Conservation (phyloP, 169 alveolate species). For the Ichthyophthirius multifiliis region DNA sequence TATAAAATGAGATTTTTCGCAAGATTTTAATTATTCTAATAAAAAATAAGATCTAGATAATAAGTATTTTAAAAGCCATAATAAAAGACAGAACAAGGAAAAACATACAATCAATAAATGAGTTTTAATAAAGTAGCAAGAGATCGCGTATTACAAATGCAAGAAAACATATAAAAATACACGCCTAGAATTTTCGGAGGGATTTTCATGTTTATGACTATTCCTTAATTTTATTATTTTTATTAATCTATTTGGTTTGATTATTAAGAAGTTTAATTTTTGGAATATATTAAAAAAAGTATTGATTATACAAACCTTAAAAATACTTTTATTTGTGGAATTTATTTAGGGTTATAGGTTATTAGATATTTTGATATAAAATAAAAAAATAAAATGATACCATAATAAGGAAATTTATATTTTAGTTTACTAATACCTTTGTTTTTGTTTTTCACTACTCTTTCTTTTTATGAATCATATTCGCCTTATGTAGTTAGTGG, state of each 20-base stretch:
- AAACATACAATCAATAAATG: background rate
- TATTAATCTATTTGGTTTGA: background rate
- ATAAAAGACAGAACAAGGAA: background rate
- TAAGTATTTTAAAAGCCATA: conserved; percentile 4
- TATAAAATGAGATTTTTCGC: too few relatives aligned
- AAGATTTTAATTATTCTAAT: background rate
- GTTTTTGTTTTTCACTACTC: background rate
- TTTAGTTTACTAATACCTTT: background rate
- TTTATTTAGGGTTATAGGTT: background rate
- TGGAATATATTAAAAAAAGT: background rate
- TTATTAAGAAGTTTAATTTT: background rate
- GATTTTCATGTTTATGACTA: background rate
- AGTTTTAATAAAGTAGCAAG: background rate
- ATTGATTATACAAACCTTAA: background rate
- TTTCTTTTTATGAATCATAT: background rate
- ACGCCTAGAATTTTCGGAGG: conserved; percentile 12
- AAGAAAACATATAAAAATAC: background rate
- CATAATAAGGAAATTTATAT: background rate
- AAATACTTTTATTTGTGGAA: background rate
- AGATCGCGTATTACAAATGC: background rate
- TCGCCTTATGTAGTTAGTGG: too few relatives aligned
- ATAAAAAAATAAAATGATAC: background rate
- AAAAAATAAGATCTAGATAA: background rate
- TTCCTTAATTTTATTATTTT: background rate
- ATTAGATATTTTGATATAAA: background rate